Conservation (phyloP, 163 green algal genomes). For the Scenedesmus sp. region DNA sequence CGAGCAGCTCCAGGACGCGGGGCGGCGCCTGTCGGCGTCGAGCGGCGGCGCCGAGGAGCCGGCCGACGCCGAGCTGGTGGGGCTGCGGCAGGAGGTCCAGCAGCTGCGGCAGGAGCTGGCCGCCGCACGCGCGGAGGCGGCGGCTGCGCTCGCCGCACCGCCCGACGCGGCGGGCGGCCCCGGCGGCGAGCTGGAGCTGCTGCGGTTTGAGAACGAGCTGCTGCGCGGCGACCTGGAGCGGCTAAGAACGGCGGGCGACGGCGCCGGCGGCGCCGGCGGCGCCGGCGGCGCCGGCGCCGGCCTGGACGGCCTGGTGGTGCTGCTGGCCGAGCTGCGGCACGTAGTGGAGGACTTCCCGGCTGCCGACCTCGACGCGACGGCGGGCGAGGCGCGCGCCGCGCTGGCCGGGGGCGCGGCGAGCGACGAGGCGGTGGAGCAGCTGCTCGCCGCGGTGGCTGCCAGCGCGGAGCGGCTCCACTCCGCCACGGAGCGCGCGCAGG, state of each 20-base stretch:
- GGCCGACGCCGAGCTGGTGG: neutral
- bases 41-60: neutral
- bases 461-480: constrained; percentile 25
- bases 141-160: neutral
- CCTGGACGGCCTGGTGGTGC: neutral
- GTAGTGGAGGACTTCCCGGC: constrained; percentile 25
- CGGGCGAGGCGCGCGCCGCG: neutral
- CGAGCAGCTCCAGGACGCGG: constrained; percentile 28
- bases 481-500: constrained; percentile 15
- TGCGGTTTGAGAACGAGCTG: constrained; percentile 46
- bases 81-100: neutral
- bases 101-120: constrained; percentile 24
- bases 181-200: constrained; percentile 32
- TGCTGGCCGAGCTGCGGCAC: constrained; percentile 22
- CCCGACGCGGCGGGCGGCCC: neutral
- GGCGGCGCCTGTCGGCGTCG: neutral
- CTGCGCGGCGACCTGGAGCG: constrained; percentile 31
- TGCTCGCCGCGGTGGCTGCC: constrained; percentile 28
- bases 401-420: neutral
- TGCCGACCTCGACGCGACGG: constrained; percentile 21
- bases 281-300: neutral
- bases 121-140: neutral
- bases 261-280: constrained; percentile 4
- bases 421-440: constrained; percentile 39
- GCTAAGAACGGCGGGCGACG: neutral